Conservation (phyloP, 31 red algal species). For the Endocladia muricata region DNA sequence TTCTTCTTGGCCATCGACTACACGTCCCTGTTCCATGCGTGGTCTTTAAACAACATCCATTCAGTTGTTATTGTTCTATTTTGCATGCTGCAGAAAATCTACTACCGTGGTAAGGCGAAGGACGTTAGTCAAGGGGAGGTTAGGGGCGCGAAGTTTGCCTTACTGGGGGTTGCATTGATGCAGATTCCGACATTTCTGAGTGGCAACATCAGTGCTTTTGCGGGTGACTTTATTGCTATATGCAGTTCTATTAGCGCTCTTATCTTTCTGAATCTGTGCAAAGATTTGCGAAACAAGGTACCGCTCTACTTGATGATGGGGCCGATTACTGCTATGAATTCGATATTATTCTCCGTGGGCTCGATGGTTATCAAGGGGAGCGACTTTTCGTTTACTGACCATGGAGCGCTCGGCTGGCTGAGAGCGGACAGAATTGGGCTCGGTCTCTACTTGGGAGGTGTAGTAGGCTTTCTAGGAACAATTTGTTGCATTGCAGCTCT, state of each 20-base stretch:
- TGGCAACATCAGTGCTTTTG: neutral
- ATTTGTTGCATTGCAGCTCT: conserved; percentile 59
- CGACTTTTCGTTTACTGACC: conserved; percentile 59
- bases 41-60: conserved; percentile 58
- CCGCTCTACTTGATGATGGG: conserved; percentile 67
- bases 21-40: conserved; percentile 55
- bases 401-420: conserved; percentile 53
- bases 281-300: conserved; percentile 26
- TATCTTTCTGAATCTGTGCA: conserved; percentile 32
- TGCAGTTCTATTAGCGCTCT: conserved; percentile 36
- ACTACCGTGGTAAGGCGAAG: neutral
- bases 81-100: conserved; percentile 1
- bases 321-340: conserved; percentile 43
- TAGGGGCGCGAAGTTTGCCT: conserved; percentile 26
- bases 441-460: conserved; percentile 43
- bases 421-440: conserved; percentile 19
- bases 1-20: conserved; percentile 64
- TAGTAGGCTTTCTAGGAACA: conserved; percentile 59
- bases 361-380: conserved; percentile 37
- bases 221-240: conserved; percentile 43
- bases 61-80: conserved; percentile 40
- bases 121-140: conserved; percentile 27
- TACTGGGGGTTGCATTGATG: conserved; percentile 32
- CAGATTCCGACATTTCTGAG: conserved; percentile 22
- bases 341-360: conserved; percentile 36